Evolutionary conservation across 352 stramenopile species (phyloP), one percentile per base, ranked within the genome.

Genomic region (Globisporangium perplexum): DNA sequence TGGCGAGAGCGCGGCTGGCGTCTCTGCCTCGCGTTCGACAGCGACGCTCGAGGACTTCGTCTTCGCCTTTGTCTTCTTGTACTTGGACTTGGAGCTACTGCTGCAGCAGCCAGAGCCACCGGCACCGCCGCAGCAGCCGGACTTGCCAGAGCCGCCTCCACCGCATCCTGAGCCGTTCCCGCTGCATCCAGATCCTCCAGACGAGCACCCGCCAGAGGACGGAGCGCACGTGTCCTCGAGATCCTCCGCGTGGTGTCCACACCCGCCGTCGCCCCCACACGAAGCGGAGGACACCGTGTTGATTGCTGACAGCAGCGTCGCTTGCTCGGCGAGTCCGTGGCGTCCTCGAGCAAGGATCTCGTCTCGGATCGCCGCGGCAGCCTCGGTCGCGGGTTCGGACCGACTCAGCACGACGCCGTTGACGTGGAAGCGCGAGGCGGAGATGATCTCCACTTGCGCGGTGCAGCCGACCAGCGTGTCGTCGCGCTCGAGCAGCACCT

Each of bases 401-500:
- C 68, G 70, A 24, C 74, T 82, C 3, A 92, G 28, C 7, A 95
- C 69, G 30, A 75, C 54, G 2, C 61, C 85, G 11, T 68, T 88
- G 23, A 94, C 70, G 62, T 96, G 86, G 62, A 96, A 94, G 36
- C 84, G 72, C 7, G 77, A 70, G 3, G 65, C 59, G 8, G 70
- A 63, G 22, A 74, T 55, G 38, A 95, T 69, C 47, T 68, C 61
- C 15, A 94, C 83, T 14, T 73, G 39, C 3, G 86, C 81, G 6
- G 82, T 66, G 64, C 78, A 92, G 10, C 86, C 86, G 30, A 88
- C 79, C 28, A 95, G 74, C 48, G 65, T 64, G 43, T 92, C 83
- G 57, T 94, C 77, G 12, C 77, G 72, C 30, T 64, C 59, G 23
- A 97, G 59, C 20, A 96, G 64, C 23, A 98, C 88, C 60, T 98